Evolutionary conservation across 2,329 filamentous ascomycete species (phyloP).

Genomic region (Tolypocladium tropicale): DNA sequence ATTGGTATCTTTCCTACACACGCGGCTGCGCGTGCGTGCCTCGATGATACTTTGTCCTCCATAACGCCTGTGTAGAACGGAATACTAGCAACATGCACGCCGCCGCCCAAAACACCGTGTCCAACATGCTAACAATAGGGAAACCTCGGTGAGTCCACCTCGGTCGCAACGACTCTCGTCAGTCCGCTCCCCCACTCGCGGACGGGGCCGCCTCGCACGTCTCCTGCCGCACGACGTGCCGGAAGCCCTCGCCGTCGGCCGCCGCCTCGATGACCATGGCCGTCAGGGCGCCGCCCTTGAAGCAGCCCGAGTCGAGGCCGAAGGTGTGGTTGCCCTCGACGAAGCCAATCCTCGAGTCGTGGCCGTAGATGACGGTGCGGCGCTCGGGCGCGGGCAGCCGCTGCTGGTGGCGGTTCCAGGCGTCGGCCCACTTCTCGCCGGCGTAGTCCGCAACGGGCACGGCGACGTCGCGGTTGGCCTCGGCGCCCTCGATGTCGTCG

Average conservation of each 20-base stretch:
- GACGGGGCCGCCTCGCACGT: constrained; percentile 25
- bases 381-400: constrained; percentile 21
- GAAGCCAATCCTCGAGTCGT: constrained; percentile 68
- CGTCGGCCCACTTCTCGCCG: constrained; percentile 58
- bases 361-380: constrained; percentile 74
- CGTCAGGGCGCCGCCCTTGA: constrained; percentile 63
- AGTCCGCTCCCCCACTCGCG: too few relatives aligned
- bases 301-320: constrained; percentile 78
- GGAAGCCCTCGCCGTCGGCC: constrained; percentile 19
- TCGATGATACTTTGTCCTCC: background rate
- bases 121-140: background rate
- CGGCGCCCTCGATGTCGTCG: background rate
- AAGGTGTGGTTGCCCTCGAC: constrained; percentile 55
- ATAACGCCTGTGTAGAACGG: background rate
- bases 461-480: constrained; percentile 20
- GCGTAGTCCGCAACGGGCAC: constrained; percentile 31
- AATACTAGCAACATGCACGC: background rate
- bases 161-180: too few relatives aligned
- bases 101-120: background rate
- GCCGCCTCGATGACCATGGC: constrained; percentile 61
- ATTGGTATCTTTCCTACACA: background rate
- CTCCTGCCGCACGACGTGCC: constrained; percentile 29
- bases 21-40: background rate
- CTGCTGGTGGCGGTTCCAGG: constrained; percentile 44
- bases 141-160: background rate